Evolutionary conservation across 1,284 basidiomycete genomes (phyloP), one percentile per base, ranked within the genome.

Genomic region (Heimioporus retisporus): DNA sequence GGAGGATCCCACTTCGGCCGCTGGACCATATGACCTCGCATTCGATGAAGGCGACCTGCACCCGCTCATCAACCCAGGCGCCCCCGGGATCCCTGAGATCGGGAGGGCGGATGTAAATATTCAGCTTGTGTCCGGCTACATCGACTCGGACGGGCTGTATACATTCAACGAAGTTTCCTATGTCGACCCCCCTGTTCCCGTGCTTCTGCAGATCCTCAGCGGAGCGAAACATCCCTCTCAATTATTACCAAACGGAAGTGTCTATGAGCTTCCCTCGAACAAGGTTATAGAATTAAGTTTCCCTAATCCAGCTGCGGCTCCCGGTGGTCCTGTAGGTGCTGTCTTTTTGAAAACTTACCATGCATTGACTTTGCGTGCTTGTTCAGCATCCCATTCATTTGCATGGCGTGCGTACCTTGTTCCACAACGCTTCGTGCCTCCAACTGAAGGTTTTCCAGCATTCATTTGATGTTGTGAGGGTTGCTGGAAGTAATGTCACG

Each of bases 1-100:
- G 2, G 57, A 55, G 14, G 86, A 89, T 43, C 88, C 86, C 0
- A 82, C 74, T 7, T 81, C 84, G 1, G 42, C 66, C 1, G 74
- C 79, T 65, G 72, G 75, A 0, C 76, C 79, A 0, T 78, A 72
- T 63, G 73, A 68, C 25, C 72, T 75, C 2, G 8, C 72, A 0
- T 70, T 82, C 19, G n/a, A 71, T 23, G 81, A 84, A 60, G 68
- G 72, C 15, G 67, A 70, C 21, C 73, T 84, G 2, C 78, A 79
- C 43, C 75, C 83, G 4, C 72, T 82, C 21, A 61, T 71, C 21
- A 68, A 77, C 58, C 75, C 80, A 1, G 70, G 61, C 6, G 76
- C 77, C 55, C 80, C 81, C 2, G 81, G 81, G 14, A 40, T 72
- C 28, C 72, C 71, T 14, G 58, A 60, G 31, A 59, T 71, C 6